These are phyloP conservation scores for Paradendryphiella salina DNA, from an alignment of 2,329 filamentous ascomycete species.

Conservation along the genomic window DNA sequence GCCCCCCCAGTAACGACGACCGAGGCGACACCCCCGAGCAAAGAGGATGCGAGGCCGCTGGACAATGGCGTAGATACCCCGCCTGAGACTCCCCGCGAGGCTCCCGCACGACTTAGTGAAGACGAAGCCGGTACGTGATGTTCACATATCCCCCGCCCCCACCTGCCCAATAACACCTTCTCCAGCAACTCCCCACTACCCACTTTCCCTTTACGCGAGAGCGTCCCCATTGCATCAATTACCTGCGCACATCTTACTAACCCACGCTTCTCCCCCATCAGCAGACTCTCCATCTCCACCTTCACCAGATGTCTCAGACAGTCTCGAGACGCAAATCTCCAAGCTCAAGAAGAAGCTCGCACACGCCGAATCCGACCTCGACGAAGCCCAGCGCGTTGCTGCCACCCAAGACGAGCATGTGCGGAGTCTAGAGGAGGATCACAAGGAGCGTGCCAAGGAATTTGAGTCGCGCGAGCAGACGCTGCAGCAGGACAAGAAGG, in stretches of 20 bases:
- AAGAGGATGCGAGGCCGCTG: conserved; percentile 21
- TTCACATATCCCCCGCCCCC: conserved; percentile 11
- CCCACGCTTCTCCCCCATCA: conserved; percentile 24
- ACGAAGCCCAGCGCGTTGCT: conserved; percentile 40
- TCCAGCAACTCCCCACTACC: conserved; percentile 26
- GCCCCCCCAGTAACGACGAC: conserved; percentile 36
- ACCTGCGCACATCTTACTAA: conserved; percentile 26
- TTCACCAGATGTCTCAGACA: conserved; percentile 36
- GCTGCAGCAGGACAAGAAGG: conserved; percentile 45
- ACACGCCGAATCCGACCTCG: conserved; percentile 37
- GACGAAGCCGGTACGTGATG: conserved; percentile 24
- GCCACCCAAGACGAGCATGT: conserved; percentile 36
- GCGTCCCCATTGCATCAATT: conserved; percentile 20
- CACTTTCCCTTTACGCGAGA: conserved; percentile 22
- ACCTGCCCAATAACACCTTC: conserved; percentile 31
- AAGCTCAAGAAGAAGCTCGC: conserved; percentile 42
- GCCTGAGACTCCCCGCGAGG: conserved; percentile 39
- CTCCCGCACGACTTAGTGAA: conserved; percentile 14
- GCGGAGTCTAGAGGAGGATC: conserved; percentile 38
- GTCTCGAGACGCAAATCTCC: conserved; percentile 36
- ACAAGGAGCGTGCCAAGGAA: conserved; percentile 37
- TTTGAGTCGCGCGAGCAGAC: conserved; percentile 39
- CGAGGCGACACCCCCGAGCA: conserved; percentile 26
- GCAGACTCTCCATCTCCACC: conserved; percentile 35
- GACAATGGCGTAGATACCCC: conserved; percentile 41